Conservation (phyloP, 2,329 filamentous ascomycete genomes). For the Sclerotinia sclerotiorum region DNA sequence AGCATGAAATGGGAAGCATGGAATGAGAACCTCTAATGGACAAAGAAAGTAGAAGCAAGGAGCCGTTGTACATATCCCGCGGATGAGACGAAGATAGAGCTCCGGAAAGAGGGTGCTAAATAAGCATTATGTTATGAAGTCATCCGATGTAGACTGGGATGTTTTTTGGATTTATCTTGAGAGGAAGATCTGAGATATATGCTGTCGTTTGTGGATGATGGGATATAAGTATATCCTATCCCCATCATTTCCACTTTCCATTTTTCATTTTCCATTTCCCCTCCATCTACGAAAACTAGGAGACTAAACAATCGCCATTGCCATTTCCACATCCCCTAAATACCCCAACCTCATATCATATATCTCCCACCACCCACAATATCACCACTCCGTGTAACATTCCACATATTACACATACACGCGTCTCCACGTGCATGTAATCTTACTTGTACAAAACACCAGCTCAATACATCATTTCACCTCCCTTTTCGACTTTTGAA, state of each 20-base stretch:
- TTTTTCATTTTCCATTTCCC: too few relatives aligned
- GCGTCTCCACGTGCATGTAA: not conserved
- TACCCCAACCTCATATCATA: too few relatives aligned
- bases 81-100: conserved; percentile 11
- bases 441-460: not conserved
- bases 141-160: not conserved
- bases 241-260: not conserved
- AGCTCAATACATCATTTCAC: not conserved
- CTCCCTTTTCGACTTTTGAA: too few relatives aligned
- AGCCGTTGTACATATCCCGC: conserved; percentile 20
- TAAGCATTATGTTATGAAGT: not conserved
- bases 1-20: not conserved
- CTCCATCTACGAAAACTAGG: too few relatives aligned
- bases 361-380: not conserved
- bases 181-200: not conserved
- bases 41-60: not conserved
- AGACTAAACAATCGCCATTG: too few relatives aligned
- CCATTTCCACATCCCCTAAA: not conserved
- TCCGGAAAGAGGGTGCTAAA: not conserved
- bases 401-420: not conserved
- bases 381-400: not conserved
- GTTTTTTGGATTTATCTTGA: not conserved
- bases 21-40: not conserved
- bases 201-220: not conserved
- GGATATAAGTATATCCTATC: conserved; percentile 12